A percentile compares a stretch with the other conserved stretches of the same genome.
Evolutionary conservation across 202 grass and related monocot genomes (phyloP).

Genomic region (Panicum virgatum): DNA sequence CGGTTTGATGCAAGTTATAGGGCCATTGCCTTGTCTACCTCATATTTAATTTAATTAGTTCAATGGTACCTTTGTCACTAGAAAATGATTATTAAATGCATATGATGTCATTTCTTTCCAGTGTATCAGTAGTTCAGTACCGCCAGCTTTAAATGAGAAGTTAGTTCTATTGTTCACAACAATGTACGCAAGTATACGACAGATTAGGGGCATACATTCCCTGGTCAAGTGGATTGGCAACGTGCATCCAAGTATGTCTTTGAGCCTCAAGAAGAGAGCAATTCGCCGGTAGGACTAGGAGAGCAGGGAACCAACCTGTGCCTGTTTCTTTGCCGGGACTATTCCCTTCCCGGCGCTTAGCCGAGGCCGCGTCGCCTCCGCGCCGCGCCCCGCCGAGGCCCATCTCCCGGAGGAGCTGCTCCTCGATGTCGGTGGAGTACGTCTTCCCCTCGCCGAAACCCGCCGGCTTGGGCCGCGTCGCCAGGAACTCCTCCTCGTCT

Average conservation of each 20-base stretch:
- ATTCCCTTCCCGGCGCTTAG: not conserved
- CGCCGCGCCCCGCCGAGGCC: constrained; percentile 29
- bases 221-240: not conserved
- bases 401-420: constrained; percentile 68
- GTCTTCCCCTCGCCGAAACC: constrained; percentile 63
- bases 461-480: constrained; percentile 53
- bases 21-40: not conserved
- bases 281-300: not conserved
- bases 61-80: not conserved
- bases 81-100: not conserved
- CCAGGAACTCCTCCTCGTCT: constrained; percentile 52
- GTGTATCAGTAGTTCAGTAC: not conserved
- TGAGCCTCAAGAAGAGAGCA: not conserved
- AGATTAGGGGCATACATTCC: not conserved
- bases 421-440: constrained; percentile 74
- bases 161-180: not conserved
- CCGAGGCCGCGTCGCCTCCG: constrained; percentile 19
- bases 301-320: constrained; percentile 37
- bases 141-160: not conserved
- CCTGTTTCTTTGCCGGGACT: not conserved
- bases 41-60: not conserved
- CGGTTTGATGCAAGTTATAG: not conserved
- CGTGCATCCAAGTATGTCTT: not conserved
- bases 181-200: not conserved
- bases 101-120: not conserved